Percentiles rank a stretch among this genome's conserved stretches.
phyloP scores from a whole-genome alignment of 495 filamentous ascomycete species.

The Daldinia concentrica region DNA sequence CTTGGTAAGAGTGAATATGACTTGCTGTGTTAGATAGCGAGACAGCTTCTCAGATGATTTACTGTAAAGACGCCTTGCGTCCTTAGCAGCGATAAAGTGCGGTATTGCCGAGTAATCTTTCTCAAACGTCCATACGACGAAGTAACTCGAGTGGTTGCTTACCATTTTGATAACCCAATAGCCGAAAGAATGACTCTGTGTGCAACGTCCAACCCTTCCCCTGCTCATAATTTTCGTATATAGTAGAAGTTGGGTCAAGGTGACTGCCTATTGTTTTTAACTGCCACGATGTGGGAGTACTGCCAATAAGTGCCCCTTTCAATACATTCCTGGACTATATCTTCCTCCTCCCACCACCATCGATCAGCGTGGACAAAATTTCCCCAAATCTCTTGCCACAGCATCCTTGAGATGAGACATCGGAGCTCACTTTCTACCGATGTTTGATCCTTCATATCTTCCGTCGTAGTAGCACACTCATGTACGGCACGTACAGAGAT shows the following conservation, averaged over 20 bases:
- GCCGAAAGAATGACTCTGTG: background rate
- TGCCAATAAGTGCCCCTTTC: slow-evolving; percentile 58
- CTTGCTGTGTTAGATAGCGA: slow-evolving; percentile 6
- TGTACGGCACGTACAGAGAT: slow-evolving; percentile 49
- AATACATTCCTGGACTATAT: slow-evolving; percentile 57
- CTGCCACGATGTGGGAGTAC: slow-evolving; percentile 55
- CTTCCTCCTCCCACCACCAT: slow-evolving; percentile 64
- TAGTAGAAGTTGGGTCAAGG: background rate
- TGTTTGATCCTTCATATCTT: slow-evolving; percentile 22
- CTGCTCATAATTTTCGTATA: background rate
- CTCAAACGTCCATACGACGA: slow-evolving; percentile 31
- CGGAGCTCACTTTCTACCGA: slow-evolving; percentile 47
- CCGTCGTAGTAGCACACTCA: slow-evolving; percentile 15
- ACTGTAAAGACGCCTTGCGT: slow-evolving; percentile 14
- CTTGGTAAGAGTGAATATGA: slow-evolving; percentile 10
- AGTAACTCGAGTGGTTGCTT: slow-evolving; percentile 8
- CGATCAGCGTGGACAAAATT: slow-evolving; percentile 51
- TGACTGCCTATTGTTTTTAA: slow-evolving; percentile 44
- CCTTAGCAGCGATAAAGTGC: slow-evolving; percentile 26
- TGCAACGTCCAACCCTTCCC: background rate
- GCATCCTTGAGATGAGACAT: slow-evolving; percentile 50
- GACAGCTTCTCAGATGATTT: slow-evolving; percentile 27
- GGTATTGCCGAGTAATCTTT: slow-evolving; percentile 15
- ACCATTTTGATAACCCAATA: background rate
- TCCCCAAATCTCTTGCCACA: slow-evolving; percentile 61